These are phyloP conservation scores for Epichloe amarillans DNA, from an alignment of 2,329 filamentous ascomycete genomes.

Conservation along the genomic window DNA sequence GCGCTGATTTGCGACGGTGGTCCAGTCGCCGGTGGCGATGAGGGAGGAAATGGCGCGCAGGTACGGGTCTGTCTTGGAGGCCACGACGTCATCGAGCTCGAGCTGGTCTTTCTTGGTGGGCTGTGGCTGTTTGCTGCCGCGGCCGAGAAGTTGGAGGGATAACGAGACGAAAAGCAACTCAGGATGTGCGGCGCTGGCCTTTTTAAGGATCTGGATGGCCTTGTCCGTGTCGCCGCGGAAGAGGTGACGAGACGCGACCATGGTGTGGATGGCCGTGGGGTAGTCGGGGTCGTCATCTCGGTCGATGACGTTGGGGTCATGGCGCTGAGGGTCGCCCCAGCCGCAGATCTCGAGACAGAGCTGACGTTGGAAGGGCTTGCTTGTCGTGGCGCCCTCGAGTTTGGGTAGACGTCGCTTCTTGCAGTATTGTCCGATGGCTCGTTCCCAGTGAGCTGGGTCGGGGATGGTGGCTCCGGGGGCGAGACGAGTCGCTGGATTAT, in stretches of 20 bases:
- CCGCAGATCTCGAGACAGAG: constrained; percentile 63
- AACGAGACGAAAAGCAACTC: constrained; percentile 57
- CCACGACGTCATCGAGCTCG: constrained; percentile 44
- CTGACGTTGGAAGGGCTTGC: constrained; percentile 56
- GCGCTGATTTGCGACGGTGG: constrained; percentile 55
- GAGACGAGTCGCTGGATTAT: constrained; percentile 33
- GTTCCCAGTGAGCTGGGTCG: constrained; percentile 43
- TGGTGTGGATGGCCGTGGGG: constrained; percentile 49
- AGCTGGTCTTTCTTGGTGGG: constrained; percentile 31
- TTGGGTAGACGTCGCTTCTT: constrained; percentile 46
- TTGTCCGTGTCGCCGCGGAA: constrained; percentile 58
- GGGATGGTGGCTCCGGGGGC: constrained; percentile 29
- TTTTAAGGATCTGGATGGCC: constrained; percentile 57
- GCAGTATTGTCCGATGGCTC: constrained; percentile 49
- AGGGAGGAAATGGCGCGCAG: constrained; percentile 67
- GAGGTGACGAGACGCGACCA: constrained; percentile 62
- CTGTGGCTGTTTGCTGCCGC: constrained; percentile 27
- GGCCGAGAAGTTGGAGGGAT: constrained; percentile 49
- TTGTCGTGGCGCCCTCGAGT: constrained; percentile 50
- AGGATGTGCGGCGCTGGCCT: constrained; percentile 46
- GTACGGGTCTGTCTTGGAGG: constrained; percentile 61
- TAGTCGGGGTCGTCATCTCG: constrained; percentile 29
- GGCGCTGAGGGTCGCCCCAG: constrained; percentile 47
- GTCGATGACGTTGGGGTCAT: constrained; percentile 31
- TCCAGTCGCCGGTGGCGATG: constrained; percentile 66